Percentiles rank a stretch among this genome's conserved stretches.
Conservation (phyloP, 2,329 filamentous ascomycete genomes). For the Ophiosphaerella herpotricha region DNA sequence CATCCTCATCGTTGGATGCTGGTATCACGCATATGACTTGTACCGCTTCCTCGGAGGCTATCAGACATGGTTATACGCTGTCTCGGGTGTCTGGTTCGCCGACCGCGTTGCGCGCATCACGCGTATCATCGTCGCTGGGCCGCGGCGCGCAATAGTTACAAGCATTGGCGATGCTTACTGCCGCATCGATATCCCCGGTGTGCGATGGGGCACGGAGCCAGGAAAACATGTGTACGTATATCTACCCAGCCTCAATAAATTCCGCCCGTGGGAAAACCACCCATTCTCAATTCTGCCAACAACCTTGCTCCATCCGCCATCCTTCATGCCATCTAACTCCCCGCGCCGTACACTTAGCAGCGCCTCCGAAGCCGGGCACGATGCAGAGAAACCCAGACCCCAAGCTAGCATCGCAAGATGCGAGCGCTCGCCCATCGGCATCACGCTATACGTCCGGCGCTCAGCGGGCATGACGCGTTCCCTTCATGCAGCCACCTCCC, state of each 20-base stretch:
- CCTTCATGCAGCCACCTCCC: constrained; percentile 20
- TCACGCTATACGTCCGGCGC: constrained; percentile 46
- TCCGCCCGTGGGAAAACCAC: constrained; percentile 57
- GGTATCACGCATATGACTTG: constrained; percentile 44
- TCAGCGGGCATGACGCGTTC: constrained; percentile 42
- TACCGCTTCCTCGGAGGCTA: constrained; percentile 42
- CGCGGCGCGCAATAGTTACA: constrained; percentile 45
- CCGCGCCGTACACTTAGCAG: too few relatives aligned
- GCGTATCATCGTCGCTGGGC: constrained; percentile 47
- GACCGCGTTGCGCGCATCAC: constrained; percentile 51
- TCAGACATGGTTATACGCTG: constrained; percentile 54
- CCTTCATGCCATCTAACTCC: too few relatives aligned
- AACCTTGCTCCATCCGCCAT: too few relatives aligned
- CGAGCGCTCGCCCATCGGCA: constrained; percentile 11
- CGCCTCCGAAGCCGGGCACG: too few relatives aligned
- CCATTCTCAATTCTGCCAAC: constrained; percentile 47
- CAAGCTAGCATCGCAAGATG: too few relatives aligned
- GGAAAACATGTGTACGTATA: constrained; percentile 47
- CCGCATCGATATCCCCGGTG: too few relatives aligned
- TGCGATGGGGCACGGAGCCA: too few relatives aligned
- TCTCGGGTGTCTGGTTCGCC: constrained; percentile 52
- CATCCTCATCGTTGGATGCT: constrained; percentile 37
- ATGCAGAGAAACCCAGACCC: too few relatives aligned
- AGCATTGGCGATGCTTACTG: constrained; percentile 18
- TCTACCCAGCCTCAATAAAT: constrained; percentile 52